Evolutionary conservation across 768 basidiomycete species (phyloP), one percentile per base, ranked within the genome.

Genomic region (Chalciporus chontae): DNA sequence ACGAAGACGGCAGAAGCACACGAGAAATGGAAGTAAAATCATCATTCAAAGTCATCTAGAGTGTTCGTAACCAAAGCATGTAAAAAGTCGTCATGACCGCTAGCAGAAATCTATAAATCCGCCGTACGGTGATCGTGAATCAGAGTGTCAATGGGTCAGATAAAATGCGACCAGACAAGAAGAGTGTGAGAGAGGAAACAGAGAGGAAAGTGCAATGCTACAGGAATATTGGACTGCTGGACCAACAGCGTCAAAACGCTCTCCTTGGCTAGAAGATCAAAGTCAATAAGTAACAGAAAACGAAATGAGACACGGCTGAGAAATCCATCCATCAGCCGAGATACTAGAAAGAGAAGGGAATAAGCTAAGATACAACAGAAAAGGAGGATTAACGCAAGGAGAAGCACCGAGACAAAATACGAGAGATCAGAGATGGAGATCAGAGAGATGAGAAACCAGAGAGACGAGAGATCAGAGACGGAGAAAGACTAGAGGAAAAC

Each of bases 251-350:
- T 52, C 57, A 63, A 56, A 63, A 59, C 49, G 66, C 59, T 55
- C 67, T 67, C 69, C 66, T 64, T 55, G 62, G 56, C 60, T 62
- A 64, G 69, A 66, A 69, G 65, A 66, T 65, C 54, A 65, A 61
- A 65, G 63, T 46, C 40, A 56, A 69, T 69, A 70, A 69, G 69
- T 69, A 53, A 61, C 65, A 65, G 34, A 37, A 55, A 65, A 64
- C 14, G 23, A 40, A 56, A 57, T 48, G 37, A 43, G 17, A 41
- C 40, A 45, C 52, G 64, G 64, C 64, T 53, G 59, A 58, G 69
- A 60, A 67, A 55, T 67, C 64, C 43, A 67, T 65, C 58, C 57
- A 31, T 37, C 67, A 67, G 63, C 65, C 62, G 36, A 5, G 34
- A 47, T 54, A 53, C 49, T 59, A 55, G 50, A 58, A 58, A 62